A percentile compares a stretch with the other conserved stretches of the same genome.
Conservation (phyloP, 2,329 filamentous ascomycete genomes). For the Pseudocercospora fuligena region DNA sequence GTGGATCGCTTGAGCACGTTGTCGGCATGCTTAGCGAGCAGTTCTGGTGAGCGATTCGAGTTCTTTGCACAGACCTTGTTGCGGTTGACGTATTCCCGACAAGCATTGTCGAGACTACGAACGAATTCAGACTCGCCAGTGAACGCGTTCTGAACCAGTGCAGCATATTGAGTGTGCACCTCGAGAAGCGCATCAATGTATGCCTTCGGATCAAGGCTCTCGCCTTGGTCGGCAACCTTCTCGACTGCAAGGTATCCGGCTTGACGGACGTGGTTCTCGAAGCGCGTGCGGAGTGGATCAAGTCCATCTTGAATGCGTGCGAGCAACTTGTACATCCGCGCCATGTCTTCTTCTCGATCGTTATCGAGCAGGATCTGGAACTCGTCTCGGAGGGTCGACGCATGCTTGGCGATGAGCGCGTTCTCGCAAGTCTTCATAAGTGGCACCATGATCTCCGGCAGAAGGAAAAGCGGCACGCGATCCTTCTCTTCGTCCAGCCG, state of each 20-base stretch:
- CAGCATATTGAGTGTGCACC: constrained; percentile 91
- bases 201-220: constrained; percentile 91
- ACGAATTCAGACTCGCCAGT: constrained; percentile 97
- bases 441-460: constrained; percentile 82
- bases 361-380: constrained; percentile 94
- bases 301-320: constrained; percentile 88
- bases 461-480: constrained; percentile 87
- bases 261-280: constrained; percentile 90
- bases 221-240: constrained; percentile 85
- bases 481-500: constrained; percentile 92
- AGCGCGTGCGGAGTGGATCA: constrained; percentile 82
- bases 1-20: constrained; percentile 89
- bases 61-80: constrained; percentile 95
- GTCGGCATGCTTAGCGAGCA: constrained; percentile 95
- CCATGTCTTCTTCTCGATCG: constrained; percentile 93
- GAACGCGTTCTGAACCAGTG: constrained; percentile 89
- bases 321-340: constrained; percentile 91
- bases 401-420: constrained; percentile 88
- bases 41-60: constrained; percentile 90
- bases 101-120: constrained; percentile 92
- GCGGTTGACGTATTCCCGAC: constrained; percentile 95
- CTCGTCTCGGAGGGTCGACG: constrained; percentile 83
- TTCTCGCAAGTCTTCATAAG: constrained; percentile 88
- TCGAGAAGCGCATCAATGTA: constrained; percentile 95
- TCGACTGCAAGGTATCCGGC: constrained; percentile 86